phyloP scores from a whole-genome alignment of 2,329 filamentous ascomycete genomes.

The Fusarium subtropicale region DNA sequence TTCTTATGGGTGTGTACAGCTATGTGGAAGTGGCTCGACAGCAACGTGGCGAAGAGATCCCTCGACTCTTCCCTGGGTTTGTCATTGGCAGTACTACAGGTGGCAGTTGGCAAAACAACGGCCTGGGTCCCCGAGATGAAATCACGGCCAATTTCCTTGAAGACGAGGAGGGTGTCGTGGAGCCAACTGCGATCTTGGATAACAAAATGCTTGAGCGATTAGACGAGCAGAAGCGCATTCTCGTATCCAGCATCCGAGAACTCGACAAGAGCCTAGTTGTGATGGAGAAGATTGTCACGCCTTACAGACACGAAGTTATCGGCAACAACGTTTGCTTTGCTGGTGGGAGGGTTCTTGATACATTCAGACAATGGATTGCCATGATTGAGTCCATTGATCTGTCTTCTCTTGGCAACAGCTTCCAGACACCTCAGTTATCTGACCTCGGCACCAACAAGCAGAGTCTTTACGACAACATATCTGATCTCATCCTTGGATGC shows the following conservation, averaged over 20 bases:
- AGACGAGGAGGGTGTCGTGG: slow-evolving; percentile 77
- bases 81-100: slow-evolving; percentile 85
- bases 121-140: slow-evolving; percentile 72
- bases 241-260: slow-evolving; percentile 86
- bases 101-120: slow-evolving; percentile 87
- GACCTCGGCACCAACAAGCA: slow-evolving; percentile 95
- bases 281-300: slow-evolving; percentile 84
- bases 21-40: slow-evolving; percentile 96
- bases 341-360: slow-evolving; percentile 84
- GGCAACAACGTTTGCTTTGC: slow-evolving; percentile 84
- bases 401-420: slow-evolving; percentile 78
- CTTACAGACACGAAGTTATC: slow-evolving; percentile 80
- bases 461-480: slow-evolving; percentile 90
- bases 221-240: slow-evolving; percentile 85
- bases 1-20: slow-evolving; percentile 91
- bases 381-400: slow-evolving; percentile 94
- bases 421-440: slow-evolving; percentile 84
- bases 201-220: slow-evolving; percentile 81
- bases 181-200: slow-evolving; percentile 81
- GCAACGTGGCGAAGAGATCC: slow-evolving; percentile 92
- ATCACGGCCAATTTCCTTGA: slow-evolving; percentile 87
- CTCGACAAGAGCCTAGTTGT: slow-evolving; percentile 85
- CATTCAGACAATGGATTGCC: slow-evolving; percentile 89
- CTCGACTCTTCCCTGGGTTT: slow-evolving; percentile 92
- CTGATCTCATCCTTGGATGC: slow-evolving; percentile 86